Base-by-base conservation (phyloP, 371 early-diverging fungal genomes). In the Apophysomyces variabilis region DNA sequence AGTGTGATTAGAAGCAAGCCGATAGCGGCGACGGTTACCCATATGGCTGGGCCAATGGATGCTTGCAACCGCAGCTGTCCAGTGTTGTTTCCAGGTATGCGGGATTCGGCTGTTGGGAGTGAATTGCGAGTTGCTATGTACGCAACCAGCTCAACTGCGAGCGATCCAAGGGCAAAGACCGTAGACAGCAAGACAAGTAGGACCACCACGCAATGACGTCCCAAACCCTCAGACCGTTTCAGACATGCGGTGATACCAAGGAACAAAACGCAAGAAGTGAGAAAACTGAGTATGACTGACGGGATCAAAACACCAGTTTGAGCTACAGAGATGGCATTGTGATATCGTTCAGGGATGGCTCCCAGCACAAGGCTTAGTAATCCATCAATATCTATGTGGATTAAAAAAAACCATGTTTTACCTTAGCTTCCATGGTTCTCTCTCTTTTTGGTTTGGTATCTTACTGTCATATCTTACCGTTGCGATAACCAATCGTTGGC, bases 291-390 rank as follows among this genome's bases (percentile, higher is more conserved):
- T 39, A 47, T 18, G 4, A 60, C 68, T 2, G 68, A 68, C 12
- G 68, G 64, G 16, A 68, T 68, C 14, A 68, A 21, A 8, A 63
- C 63, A 13, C 68, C 68, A 9, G 59, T 64, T 44, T 68, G 68
- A 11, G 68, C 64, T 18, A 56, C 60, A 11, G 68, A 68, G 0
- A 68, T 32, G 5, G 64, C 26, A 7, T 12, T 50, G 38, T 64
- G 68, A 6, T 63, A 45, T 13, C 56, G 39, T 0, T 68, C 63
- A 13, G 68, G 68, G 32, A 68, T 63, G n/a, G 50, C 59, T 21
- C 36, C 47, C 58, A 62, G 45, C 38, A 67, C 21, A 21, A 62
- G 35, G 26, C 62, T 57, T n/a, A 62, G 4, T 1, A 67, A 21
- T 6, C 67, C 67, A 57, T 38, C 32, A 1, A 58, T 21, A 37